Conservation (phyloP, 805 yeast genomes). For the Brettanomyces bruxellensis region DNA sequence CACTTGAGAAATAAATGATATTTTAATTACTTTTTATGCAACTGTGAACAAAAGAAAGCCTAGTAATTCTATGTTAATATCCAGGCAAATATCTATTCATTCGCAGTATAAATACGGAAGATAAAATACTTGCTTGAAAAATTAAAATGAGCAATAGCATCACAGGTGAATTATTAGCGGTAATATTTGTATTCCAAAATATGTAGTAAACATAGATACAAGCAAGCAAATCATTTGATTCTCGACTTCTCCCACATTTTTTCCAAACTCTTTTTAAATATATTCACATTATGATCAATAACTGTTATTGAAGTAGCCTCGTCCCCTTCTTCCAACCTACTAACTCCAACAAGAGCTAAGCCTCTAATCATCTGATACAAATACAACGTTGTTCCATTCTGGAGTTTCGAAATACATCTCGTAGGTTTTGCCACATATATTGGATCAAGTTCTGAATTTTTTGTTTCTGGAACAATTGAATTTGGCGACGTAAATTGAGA, state of each 20-base stretch:
- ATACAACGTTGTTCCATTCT: slow-evolving; percentile 77
- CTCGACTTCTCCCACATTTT: slow-evolving; percentile 53
- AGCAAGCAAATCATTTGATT: not conserved
- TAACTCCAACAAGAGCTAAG: slow-evolving; percentile 79
- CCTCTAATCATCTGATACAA: slow-evolving; percentile 91
- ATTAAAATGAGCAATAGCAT: too few species aligned
- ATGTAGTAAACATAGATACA: too few species aligned
- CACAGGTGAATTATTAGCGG: too few species aligned
- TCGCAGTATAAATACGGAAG: too few species aligned
- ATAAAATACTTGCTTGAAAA: too few species aligned
- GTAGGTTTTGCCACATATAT: slow-evolving; percentile 16
- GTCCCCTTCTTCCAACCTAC: slow-evolving; percentile 53
- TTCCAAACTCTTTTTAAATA: slow-evolving; percentile 68
- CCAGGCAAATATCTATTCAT: too few species aligned
- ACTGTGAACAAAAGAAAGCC: too few species aligned
- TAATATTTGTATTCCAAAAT: too few species aligned
- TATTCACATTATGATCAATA: slow-evolving; percentile 81
- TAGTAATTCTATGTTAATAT: too few species aligned
- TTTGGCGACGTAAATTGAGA: not conserved
- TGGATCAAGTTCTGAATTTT: not conserved
- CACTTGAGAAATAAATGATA: too few species aligned
- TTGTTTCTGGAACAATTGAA: not conserved
- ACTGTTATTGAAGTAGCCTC: slow-evolving; percentile 48
- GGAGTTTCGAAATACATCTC: slow-evolving; percentile 62
- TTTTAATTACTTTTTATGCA: too few species aligned